Conservation (phyloP, 441 rosid species). For the Gossypium davidsonii region DNA sequence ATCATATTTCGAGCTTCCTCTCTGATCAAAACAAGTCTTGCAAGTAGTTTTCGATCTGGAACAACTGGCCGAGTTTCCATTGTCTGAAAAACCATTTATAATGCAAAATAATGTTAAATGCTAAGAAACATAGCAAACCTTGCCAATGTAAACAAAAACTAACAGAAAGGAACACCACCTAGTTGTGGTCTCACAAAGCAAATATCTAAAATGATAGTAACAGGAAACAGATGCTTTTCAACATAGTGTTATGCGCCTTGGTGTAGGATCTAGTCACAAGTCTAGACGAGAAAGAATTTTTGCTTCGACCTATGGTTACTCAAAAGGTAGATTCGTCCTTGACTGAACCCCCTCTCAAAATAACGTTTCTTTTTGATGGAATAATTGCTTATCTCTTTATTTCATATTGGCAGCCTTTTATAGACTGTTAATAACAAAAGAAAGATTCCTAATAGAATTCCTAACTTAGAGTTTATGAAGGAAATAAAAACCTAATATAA, state of each 20-base stretch:
- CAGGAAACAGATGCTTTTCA: background rate
- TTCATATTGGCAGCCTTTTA: too few relatives aligned
- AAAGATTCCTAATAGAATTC: too few relatives aligned
- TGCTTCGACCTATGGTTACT: background rate
- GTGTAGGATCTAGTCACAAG: too few relatives aligned
- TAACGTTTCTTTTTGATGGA: too few relatives aligned
- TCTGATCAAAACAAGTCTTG: conserved; percentile 85
- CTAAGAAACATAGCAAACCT: background rate
- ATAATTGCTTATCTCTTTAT: too few relatives aligned
- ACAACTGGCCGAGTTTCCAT: conserved; percentile 84
- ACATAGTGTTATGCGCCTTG: background rate
- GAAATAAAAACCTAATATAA: too few relatives aligned
- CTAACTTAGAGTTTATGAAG: too few relatives aligned
- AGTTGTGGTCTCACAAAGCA: background rate
- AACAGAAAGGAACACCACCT: background rate
- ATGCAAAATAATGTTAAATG: background rate
- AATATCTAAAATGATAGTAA: background rate
- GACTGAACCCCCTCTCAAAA: too few relatives aligned
- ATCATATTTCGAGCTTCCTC: conserved; percentile 95
- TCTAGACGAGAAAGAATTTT: too few relatives aligned
- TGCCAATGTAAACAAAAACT: background rate
- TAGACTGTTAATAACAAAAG: too few relatives aligned
- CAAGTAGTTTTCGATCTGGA: conserved; percentile 85
- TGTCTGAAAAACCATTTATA: conserved; percentile 40
- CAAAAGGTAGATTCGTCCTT: too few relatives aligned